phyloP scores from a whole-genome alignment of 2,329 filamentous ascomycete species.

The Fragosphaeria purpurea region DNA sequence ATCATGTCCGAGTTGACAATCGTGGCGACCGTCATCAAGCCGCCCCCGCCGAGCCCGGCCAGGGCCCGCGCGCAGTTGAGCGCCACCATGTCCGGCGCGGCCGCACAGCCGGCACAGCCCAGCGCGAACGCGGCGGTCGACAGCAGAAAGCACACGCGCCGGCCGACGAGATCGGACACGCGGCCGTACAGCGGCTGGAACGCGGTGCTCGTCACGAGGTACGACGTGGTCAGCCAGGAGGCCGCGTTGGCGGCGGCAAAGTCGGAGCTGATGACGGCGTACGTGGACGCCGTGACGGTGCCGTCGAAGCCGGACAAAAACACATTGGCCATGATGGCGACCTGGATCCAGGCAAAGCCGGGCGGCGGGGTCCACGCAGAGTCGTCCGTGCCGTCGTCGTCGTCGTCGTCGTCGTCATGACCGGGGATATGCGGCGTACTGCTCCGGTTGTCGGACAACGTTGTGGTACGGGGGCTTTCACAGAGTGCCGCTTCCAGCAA shows the following conservation, averaged over 20 bases:
- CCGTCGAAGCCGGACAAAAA: constrained; percentile 60
- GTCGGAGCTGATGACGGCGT: constrained; percentile 49
- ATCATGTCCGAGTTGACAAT: constrained; percentile 65
- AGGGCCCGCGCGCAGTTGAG: constrained; percentile 42
- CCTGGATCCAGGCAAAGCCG: constrained; percentile 48
- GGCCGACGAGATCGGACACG: constrained; percentile 47
- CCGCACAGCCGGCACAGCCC: constrained; percentile 40
- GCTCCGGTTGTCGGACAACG: too few species aligned
- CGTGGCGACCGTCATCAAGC: constrained; percentile 63
- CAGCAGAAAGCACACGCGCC: constrained; percentile 55
- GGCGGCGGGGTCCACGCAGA: constrained; percentile 1
- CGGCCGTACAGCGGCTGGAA: constrained; percentile 59
- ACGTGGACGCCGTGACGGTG: constrained; percentile 63
- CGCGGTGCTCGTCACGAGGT: constrained; percentile 64
- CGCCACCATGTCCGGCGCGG: constrained; percentile 39
- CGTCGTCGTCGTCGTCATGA: background rate
- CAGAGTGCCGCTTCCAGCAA: too few species aligned
- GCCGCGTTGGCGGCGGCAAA: constrained; percentile 39
- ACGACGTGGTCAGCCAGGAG: constrained; percentile 46
- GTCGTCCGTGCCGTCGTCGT: background rate
- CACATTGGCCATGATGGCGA: constrained; percentile 54
- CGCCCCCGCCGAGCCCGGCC: constrained; percentile 53
- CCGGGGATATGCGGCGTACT: too few species aligned
- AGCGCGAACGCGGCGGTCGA: constrained; percentile 29
- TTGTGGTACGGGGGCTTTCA: too few species aligned